Percentiles rank a stretch among this genome's conserved stretches.
Conservation (phyloP, 2,329 filamentous ascomycete genomes). For the Ceratocystis harringtonii region DNA sequence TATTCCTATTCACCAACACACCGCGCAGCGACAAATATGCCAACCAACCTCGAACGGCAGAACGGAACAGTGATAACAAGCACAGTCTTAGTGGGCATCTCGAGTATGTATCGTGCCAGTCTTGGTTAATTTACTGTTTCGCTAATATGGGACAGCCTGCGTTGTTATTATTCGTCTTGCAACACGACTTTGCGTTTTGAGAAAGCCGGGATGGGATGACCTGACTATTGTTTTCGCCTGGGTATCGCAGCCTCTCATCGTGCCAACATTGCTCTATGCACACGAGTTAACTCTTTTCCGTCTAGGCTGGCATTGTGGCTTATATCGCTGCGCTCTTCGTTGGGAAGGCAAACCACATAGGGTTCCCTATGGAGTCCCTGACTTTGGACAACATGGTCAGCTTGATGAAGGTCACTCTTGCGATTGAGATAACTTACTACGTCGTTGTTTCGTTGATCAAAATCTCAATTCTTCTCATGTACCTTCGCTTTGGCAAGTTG, state of each 20-base stretch:
- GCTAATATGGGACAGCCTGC: constrained; percentile 14
- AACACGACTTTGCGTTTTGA: constrained; percentile 17
- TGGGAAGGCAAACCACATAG: constrained; percentile 19
- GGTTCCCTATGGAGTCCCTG: constrained; percentile 18
- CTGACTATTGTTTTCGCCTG: constrained; percentile 18
- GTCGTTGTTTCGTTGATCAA: constrained; percentile 28
- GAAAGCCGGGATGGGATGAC: constrained; percentile 20
- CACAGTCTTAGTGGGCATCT: constrained; percentile 17
- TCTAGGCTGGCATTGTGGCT: constrained; percentile 11
- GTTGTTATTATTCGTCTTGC: constrained; percentile 18
- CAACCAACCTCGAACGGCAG: constrained; percentile 19
- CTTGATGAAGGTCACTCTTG: constrained; percentile 22
- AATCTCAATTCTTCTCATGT: constrained; percentile 32
- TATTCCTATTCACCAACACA: background rate
- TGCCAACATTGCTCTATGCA: background rate
- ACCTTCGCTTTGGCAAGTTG: constrained; percentile 30
- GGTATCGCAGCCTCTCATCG: constrained; percentile 8
- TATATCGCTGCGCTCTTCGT: constrained; percentile 20
- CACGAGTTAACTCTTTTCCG: background rate
- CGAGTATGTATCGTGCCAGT: constrained; percentile 13
- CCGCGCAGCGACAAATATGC: constrained; percentile 15
- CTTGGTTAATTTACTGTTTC: background rate
- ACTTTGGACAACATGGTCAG: constrained; percentile 19
- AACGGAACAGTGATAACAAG: constrained; percentile 18
- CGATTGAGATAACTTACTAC: constrained; percentile 30